Conservation (phyloP, 441 rosid species). For the Isatis lusitanica region DNA sequence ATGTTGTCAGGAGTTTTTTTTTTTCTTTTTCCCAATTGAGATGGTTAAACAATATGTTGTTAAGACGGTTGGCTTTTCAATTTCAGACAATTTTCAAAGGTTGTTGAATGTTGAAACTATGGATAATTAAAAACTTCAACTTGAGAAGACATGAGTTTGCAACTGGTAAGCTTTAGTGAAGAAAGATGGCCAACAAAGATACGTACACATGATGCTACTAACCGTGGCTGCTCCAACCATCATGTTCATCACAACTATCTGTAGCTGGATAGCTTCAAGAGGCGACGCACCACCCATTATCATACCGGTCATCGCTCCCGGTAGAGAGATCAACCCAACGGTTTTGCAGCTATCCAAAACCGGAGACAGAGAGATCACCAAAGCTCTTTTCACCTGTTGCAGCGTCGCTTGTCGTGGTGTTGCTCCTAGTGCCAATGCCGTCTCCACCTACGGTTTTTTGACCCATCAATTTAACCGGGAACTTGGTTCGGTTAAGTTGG, state of each 20-base stretch:
- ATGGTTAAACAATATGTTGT: neutral
- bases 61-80: neutral
- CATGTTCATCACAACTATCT: slow-evolving; percentile 93
- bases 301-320: slow-evolving; percentile 94
- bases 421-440: slow-evolving; percentile 88
- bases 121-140: neutral
- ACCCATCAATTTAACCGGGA: neutral
- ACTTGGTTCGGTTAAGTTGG: slow-evolving; percentile 5
- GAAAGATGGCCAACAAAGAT: slow-evolving; percentile 83
- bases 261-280: slow-evolving; percentile 82
- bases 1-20: neutral
- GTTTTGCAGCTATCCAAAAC: slow-evolving; percentile 90
- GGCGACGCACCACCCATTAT: slow-evolving; percentile 98
- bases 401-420: slow-evolving; percentile 77
- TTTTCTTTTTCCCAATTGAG: neutral
- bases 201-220: slow-evolving; percentile 76
- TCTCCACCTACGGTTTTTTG: slow-evolving; percentile 60
- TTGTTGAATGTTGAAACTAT: neutral
- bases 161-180: slow-evolving; percentile 82
- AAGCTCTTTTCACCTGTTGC: slow-evolving; percentile 72
- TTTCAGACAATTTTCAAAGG: neutral
- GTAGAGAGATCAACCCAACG: slow-evolving; percentile 81
- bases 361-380: slow-evolving; percentile 79
- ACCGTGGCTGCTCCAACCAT: slow-evolving; percentile 78
- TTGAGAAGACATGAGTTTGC: slow-evolving; percentile 54